Evolutionary conservation across 345 rosid species (phyloP).

Genomic region (Kernera saxatilis): DNA sequence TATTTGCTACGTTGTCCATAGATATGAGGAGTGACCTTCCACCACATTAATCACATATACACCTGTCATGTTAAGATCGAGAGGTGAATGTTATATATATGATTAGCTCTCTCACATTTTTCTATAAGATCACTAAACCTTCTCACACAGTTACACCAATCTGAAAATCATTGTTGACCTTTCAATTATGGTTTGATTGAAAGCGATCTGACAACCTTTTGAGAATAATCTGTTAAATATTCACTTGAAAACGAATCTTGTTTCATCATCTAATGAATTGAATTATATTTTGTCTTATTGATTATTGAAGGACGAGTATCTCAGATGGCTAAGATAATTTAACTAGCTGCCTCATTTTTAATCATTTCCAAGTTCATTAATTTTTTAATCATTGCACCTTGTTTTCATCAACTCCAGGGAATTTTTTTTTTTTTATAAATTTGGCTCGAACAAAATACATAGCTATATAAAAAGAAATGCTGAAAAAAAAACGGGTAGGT

Average conservation of each 20-base stretch:
- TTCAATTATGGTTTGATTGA: constrained; percentile 2
- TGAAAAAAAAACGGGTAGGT: not conserved
- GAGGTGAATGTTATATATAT: not conserved
- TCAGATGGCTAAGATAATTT: not conserved
- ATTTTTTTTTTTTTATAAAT: not conserved
- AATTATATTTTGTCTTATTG: not conserved
- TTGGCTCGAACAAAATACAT: not conserved
- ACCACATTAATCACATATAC: constrained; percentile 3
- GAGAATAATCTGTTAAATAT: not conserved
- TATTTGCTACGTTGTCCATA: constrained; percentile 6
- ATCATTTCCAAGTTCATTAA: not conserved
- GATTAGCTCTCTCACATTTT: not conserved
- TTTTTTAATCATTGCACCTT: not conserved
- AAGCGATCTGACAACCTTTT: constrained; percentile 13
- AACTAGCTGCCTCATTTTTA: not conserved
- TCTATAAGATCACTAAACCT: not conserved
- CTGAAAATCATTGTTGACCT: not conserved
- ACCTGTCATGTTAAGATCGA: not conserved
- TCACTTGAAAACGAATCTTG: constrained; percentile 16
- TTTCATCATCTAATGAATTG: not conserved
- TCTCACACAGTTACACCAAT: not conserved
- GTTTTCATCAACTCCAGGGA: not conserved
- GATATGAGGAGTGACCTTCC: constrained; percentile 2
- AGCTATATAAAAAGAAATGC: not conserved
- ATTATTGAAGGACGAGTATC: not conserved